phyloP scores from a whole-genome alignment of 202 grass and related monocot species.

The Panicum virgatum region DNA sequence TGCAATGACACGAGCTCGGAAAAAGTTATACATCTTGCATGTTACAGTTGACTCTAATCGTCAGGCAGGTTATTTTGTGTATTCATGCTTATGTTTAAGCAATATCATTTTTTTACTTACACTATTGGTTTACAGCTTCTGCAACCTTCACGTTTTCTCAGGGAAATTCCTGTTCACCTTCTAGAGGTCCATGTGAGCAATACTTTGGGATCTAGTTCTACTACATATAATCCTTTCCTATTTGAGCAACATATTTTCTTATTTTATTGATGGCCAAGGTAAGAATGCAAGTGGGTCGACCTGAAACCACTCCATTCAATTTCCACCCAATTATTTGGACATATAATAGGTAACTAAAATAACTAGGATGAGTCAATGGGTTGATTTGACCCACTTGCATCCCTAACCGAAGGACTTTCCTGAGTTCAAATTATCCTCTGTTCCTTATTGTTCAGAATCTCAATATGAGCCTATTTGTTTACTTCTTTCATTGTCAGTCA shows the following conservation, averaged over 20 bases:
- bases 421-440: constrained; percentile 7
- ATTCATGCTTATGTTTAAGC: constrained; percentile 23
- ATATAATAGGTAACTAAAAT: background rate
- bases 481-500: constrained; percentile 13
- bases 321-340: background rate
- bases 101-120: constrained; percentile 24
- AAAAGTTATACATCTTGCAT: constrained; percentile 81
- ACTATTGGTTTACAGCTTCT: constrained; percentile 65
- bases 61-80: constrained; percentile 57
- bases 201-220: constrained; percentile 28
- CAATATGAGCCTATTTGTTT: constrained; percentile 14
- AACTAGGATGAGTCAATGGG: background rate
- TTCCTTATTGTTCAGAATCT: constrained; percentile 16
- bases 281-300: background rate
- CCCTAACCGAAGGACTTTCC: constrained; percentile 3
- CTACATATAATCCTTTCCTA: background rate
- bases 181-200: constrained; percentile 73
- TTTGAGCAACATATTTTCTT: background rate
- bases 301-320: background rate
- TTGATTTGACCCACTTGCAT: constrained; percentile 1
- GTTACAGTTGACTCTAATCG: constrained; percentile 73
- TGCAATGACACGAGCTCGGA: constrained; percentile 92
- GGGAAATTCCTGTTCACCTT: constrained; percentile 82
- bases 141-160: constrained; percentile 90
- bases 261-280: constrained; percentile 32